phyloP scores from a whole-genome alignment of 768 basidiomycete species.

The Clitopilus passeckerianus region DNA sequence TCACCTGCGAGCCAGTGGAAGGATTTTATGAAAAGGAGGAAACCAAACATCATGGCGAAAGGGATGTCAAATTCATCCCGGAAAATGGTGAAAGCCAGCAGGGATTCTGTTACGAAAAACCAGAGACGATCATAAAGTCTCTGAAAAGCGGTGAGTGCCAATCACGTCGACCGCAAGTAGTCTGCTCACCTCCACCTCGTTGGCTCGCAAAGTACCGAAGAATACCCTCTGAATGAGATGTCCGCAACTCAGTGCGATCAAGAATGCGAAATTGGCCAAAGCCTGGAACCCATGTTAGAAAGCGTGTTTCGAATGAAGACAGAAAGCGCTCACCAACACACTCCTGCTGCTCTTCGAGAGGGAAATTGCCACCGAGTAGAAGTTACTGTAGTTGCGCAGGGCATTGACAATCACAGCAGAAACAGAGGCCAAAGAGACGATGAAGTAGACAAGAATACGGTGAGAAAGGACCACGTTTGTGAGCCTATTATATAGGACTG shows the following conservation, averaged over 20 bases:
- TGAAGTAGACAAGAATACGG: slow-evolving; percentile 63
- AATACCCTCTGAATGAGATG: slow-evolving; percentile 81
- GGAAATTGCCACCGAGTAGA: slow-evolving; percentile 90
- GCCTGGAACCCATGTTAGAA: slow-evolving; percentile 44
- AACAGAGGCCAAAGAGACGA: slow-evolving; percentile 65
- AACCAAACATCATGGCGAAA: slow-evolving; percentile 92
- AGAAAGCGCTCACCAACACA: slow-evolving; percentile 60
- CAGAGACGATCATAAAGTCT: slow-evolving; percentile 93
- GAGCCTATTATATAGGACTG: slow-evolving; percentile 43
- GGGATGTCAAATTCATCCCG: slow-evolving; percentile 91
- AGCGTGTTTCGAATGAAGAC: slow-evolving; percentile 1
- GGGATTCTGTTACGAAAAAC: slow-evolving; percentile 96
- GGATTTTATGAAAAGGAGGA: slow-evolving; percentile 90
- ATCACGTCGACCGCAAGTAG: neutral
- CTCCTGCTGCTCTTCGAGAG: slow-evolving; percentile 93
- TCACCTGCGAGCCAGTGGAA: slow-evolving; percentile 98
- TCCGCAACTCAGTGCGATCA: slow-evolving; percentile 71
- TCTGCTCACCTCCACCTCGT: slow-evolving; percentile 81
- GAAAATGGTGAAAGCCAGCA: slow-evolving; percentile 96
- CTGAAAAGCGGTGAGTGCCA: slow-evolving; percentile 31
- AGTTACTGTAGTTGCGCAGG: slow-evolving; percentile 79
- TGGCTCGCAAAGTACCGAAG: slow-evolving; percentile 83
- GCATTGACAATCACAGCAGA: slow-evolving; percentile 75
- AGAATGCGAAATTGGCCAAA: slow-evolving; percentile 85
- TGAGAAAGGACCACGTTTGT: slow-evolving; percentile 30